Conservation (phyloP, 345 rosid species). For the Eucalyptus leucophloia region DNA sequence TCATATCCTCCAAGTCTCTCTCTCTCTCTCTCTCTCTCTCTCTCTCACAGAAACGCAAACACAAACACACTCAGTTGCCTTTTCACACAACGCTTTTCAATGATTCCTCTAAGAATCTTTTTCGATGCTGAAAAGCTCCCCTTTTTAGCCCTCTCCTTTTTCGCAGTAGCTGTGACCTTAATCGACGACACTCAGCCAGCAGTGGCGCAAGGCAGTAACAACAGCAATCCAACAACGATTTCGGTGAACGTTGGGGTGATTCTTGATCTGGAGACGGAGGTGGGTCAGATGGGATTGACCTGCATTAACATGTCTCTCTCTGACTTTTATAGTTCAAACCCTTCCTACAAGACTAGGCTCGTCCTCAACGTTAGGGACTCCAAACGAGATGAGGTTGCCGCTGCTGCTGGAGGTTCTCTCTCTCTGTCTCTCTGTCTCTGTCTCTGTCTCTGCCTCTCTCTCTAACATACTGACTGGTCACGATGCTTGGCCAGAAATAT, state of each 20-base stretch:
- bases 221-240: background rate
- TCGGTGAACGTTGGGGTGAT: background rate
- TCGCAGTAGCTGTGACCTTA: fast-evolving
- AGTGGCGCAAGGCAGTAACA: background rate
- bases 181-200: background rate
- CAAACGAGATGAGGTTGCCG: background rate
- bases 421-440: background rate
- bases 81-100: background rate
- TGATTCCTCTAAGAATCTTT: background rate
- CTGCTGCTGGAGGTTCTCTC: background rate
- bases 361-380: background rate
- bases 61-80: background rate
- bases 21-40: background rate
- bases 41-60: no score
- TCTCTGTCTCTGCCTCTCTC: background rate
- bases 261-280: background rate
- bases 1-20: background rate
- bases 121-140: background rate
- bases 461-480: background rate
- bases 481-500: background rate
- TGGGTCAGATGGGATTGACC: background rate
- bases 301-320: background rate
- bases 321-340: background rate
- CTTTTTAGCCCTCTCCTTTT: background rate
- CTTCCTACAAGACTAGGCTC: background rate